Conservation (phyloP, 169 alveolate species). For the Cryptosporidium ubiquitum region DNA sequence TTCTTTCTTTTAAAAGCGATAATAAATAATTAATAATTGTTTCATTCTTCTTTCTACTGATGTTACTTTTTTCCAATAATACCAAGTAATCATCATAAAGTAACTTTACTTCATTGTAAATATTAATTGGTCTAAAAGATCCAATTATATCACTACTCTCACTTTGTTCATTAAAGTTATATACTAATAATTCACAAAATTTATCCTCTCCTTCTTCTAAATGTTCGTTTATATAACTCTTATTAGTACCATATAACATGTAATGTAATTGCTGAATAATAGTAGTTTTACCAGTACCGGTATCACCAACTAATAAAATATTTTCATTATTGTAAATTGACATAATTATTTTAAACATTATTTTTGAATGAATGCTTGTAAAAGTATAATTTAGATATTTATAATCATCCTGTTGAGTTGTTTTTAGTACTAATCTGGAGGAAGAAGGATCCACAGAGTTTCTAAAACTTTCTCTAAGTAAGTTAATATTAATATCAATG, state of each 20-base stretch:
- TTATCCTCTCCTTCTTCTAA: constrained; percentile 70
- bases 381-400: constrained; percentile 50
- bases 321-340: constrained; percentile 91
- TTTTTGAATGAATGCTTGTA: constrained; percentile 82
- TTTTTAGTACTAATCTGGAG: constrained; percentile 4
- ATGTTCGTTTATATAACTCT: background rate
- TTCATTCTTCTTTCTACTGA: constrained; percentile 29
- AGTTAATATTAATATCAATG: constrained; percentile 69
- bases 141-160: constrained; percentile 93
- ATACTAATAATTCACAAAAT: constrained; percentile 87
- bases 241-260: constrained; percentile 17
- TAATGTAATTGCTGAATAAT: constrained; percentile 84
- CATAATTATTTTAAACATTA: constrained; percentile 85
- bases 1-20: background rate
- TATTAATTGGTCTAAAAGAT: constrained; percentile 81
- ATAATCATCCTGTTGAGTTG: constrained; percentile 13
- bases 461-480: background rate
- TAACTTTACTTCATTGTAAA: background rate
- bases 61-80: constrained; percentile 28
- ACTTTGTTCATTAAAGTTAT: constrained; percentile 92
- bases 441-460: constrained; percentile 1
- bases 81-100: constrained; percentile 40
- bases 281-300: constrained; percentile 99
- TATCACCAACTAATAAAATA: constrained; percentile 97
- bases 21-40: background rate